Evolutionary conservation across 2,329 filamentous ascomycete genomes (phyloP).

Genomic region (Penicillium carneum): DNA sequence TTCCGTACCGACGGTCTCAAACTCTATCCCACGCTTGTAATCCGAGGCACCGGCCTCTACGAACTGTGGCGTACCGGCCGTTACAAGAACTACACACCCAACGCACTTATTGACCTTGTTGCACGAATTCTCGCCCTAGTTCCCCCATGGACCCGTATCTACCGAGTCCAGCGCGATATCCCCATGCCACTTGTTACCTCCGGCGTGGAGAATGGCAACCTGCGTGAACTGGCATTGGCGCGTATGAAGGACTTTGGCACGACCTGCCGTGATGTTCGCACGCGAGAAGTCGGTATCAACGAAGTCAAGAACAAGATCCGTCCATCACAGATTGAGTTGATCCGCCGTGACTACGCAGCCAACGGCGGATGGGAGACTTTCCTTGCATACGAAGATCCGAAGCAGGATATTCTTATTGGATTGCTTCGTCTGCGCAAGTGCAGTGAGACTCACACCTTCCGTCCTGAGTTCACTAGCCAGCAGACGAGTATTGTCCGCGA

Average conservation of each 20-base stretch:
- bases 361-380: slow-evolving; percentile 99
- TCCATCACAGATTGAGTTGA: slow-evolving; percentile 92
- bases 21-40: slow-evolving; percentile 97
- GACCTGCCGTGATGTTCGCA: slow-evolving; percentile 92
- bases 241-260: slow-evolving; percentile 99
- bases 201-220: slow-evolving; percentile 95
- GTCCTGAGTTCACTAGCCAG: slow-evolving; percentile 83
- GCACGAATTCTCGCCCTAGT: slow-evolving; percentile 94
- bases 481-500: slow-evolving; percentile 91
- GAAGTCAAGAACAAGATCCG: slow-evolving; percentile 99
- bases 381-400: slow-evolving; percentile 95
- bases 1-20: slow-evolving; percentile 97
- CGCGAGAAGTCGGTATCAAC: slow-evolving; percentile 95
- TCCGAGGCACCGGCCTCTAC: slow-evolving; percentile 93
- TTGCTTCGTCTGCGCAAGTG: slow-evolving; percentile 89
- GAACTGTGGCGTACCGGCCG: slow-evolving; percentile 95
- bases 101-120: slow-evolving; percentile 92
- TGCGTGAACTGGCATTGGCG: slow-evolving; percentile 90
- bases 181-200: slow-evolving; percentile 99
- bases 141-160: slow-evolving; percentile 97
- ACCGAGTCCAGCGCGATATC: slow-evolving; percentile 96
- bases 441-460: slow-evolving; percentile 87
- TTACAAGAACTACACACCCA: slow-evolving; percentile 98
- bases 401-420: slow-evolving; percentile 96
- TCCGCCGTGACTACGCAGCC: slow-evolving; percentile 89